Evolutionary conservation across 306 rosid species (phyloP), one percentile per base, ranked within the genome.

Genomic region (Trifolium subterraneum): DNA sequence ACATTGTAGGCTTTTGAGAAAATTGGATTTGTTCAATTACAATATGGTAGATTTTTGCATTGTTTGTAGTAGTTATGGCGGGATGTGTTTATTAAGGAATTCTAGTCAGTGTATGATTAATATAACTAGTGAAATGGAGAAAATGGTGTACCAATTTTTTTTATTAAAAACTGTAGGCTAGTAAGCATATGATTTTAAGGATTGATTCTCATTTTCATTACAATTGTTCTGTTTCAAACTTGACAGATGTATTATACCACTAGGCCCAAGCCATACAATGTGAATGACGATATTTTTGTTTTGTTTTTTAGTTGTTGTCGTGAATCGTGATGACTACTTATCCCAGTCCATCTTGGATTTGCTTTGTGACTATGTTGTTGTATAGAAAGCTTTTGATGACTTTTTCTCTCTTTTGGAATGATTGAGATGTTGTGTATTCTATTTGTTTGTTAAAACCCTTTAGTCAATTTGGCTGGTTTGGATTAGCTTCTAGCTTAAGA

Each of bases 401-500:
- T 8, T 50, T 16, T 8, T 50, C 23, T 50, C 56, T 50, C 56
- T 50, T 29, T 14, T 29, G 10, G 25, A 39, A 27, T 45, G 59
- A 20, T 70, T 70, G 61, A 29, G 64, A 70, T 73, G 44, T 19
- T 59, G 68, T 27, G 25, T 35, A 59, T 60, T 73, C 3, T 10
- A 47, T 39, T 38, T 36, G 1, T 22, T 12, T 6, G 18, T 35
- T 51, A 10, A 14, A 64, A 50, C 35, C 33, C 22, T 10, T 66
- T 11, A 38, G 20, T 65, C 36, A 41, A 41, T 41, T 54, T 42
- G 20, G 41, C 19, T 60, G 66, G 42, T 60, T 29, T 60, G 64
- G 64, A 27, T 59, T 59, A 58, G 39, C 64, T 27, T 59, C 64
- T 59, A 59, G 20, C 11, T 14, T 22, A 22, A 23, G 35, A 56